These are phyloP conservation scores for Cyclocybe aegerita DNA, from an alignment of 768 basidiomycete species.

Conservation along the genomic window DNA sequence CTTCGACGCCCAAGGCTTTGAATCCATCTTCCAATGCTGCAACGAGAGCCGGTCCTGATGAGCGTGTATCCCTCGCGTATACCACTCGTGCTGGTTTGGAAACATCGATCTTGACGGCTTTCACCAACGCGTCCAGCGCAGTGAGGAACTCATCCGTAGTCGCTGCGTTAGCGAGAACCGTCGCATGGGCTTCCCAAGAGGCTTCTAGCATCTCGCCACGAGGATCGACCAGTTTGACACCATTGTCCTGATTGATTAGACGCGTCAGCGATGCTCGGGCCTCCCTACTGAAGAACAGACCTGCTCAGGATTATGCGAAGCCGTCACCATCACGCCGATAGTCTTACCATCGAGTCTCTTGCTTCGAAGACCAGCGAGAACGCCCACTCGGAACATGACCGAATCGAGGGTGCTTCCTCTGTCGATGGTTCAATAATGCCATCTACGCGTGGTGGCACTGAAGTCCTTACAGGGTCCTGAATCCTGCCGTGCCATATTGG, in stretches of 20 bases:
- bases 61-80: constrained; percentile 92
- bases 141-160: constrained; percentile 72
- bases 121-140: constrained; percentile 62
- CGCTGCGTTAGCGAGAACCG: constrained; percentile 79
- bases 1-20: constrained; percentile 64
- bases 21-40: constrained; percentile 83
- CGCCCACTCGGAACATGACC: constrained; percentile 91
- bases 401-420: constrained; percentile 78
- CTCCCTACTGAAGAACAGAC: constrained; percentile 40
- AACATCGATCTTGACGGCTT: constrained; percentile 70
- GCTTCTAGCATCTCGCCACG: constrained; percentile 96
- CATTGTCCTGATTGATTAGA: constrained; percentile 74
- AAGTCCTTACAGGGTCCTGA: constrained; percentile 78
- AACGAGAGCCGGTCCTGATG: constrained; percentile 77
- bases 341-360: constrained; percentile 88
- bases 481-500: constrained; percentile 94
- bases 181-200: constrained; percentile 90
- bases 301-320: constrained; percentile 98
- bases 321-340: constrained; percentile 98
- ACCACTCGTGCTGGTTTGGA: constrained; percentile 78
- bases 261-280: constrained; percentile 11
- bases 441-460: constrained; percentile 5
- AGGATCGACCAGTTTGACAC: constrained; percentile 97
- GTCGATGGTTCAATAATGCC: constrained; percentile 11
- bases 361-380: constrained; percentile 88